phyloP scores from a whole-genome alignment of 768 basidiomycete genomes.

The Agaricus sinodeliciosus region DNA sequence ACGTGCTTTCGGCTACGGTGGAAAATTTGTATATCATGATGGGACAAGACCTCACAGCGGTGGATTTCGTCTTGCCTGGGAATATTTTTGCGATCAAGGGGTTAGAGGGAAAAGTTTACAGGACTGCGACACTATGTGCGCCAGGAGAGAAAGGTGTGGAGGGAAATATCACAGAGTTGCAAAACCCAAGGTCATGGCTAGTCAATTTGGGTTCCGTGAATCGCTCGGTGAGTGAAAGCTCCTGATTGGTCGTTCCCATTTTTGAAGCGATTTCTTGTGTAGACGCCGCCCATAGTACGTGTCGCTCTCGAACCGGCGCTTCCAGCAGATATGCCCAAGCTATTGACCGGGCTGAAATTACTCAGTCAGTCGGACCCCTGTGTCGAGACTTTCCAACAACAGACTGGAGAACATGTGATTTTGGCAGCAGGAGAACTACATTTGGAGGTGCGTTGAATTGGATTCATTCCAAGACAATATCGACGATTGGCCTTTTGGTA shows the following conservation, averaged over 20 bases:
- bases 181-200: constrained; percentile 42
- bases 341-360: constrained; percentile 81
- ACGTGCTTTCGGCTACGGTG: constrained; percentile 55
- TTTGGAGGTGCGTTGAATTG: constrained; percentile 57
- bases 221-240: constrained; percentile 44
- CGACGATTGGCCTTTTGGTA: constrained; percentile 23
- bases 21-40: constrained; percentile 92
- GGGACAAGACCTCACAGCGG: constrained; percentile 88
- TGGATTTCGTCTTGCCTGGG: constrained; percentile 79
- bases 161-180: constrained; percentile 22
- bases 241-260: neutral
- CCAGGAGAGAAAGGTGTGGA: constrained; percentile 39
- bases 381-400: constrained; percentile 94
- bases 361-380: constrained; percentile 95
- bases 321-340: constrained; percentile 83
- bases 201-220: constrained; percentile 75
- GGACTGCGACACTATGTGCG: constrained; percentile 86
- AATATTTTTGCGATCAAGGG: constrained; percentile 93
- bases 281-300: constrained; percentile 89
- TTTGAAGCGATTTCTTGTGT: neutral
- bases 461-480: neutral
- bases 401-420: constrained; percentile 96
- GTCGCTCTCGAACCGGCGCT: constrained; percentile 86
- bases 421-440: constrained; percentile 94
- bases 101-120: constrained; percentile 82